These are phyloP conservation scores for Podosphaera fusca DNA, from an alignment of 2,329 filamentous ascomycete species.

Conservation along the genomic window DNA sequence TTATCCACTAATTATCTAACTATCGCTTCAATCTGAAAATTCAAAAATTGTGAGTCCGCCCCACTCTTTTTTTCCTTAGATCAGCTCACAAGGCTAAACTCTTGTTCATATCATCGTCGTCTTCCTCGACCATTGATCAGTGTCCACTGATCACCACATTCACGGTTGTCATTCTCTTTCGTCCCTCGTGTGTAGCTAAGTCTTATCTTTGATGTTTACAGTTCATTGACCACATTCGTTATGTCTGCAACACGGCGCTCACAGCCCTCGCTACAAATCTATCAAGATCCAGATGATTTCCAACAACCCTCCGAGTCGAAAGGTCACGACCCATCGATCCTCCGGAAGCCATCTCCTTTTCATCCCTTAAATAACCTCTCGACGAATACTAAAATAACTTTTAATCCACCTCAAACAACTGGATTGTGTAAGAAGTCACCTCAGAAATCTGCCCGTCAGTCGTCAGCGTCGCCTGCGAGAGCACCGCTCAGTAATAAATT, in stretches of 20 bases:
- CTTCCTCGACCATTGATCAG: conserved; percentile 2
- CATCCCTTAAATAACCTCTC: conserved; percentile 18
- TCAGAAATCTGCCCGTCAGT: conserved; percentile 34
- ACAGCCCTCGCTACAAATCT: conserved; percentile 31
- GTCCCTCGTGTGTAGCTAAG: not conserved
- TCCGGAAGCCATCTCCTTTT: conserved; percentile 17
- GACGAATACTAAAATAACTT: conserved; percentile 36
- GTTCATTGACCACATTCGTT: conserved; percentile 6
- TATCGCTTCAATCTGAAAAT: not conserved
- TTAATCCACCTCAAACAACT: conserved; percentile 32
- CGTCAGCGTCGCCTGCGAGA: conserved; percentile 34
- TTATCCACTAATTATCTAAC: no score
- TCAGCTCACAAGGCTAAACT: not conserved
- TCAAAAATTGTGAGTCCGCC: not conserved
- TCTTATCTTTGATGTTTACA: not conserved
- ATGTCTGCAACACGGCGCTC: conserved; percentile 30
- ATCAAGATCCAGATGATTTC: conserved; percentile 28
- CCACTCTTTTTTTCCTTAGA: not conserved
- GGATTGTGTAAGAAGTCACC: conserved; percentile 38
- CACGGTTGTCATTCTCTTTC: not conserved
- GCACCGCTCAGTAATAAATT: conserved; percentile 40
- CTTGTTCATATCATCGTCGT: conserved; percentile 4
- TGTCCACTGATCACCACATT: not conserved
- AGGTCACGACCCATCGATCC: conserved; percentile 7
- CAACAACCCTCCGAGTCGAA: conserved; percentile 10